Conservation (phyloP, 768 basidiomycete species). For the Rhodotorula sphaerocarpa region DNA sequence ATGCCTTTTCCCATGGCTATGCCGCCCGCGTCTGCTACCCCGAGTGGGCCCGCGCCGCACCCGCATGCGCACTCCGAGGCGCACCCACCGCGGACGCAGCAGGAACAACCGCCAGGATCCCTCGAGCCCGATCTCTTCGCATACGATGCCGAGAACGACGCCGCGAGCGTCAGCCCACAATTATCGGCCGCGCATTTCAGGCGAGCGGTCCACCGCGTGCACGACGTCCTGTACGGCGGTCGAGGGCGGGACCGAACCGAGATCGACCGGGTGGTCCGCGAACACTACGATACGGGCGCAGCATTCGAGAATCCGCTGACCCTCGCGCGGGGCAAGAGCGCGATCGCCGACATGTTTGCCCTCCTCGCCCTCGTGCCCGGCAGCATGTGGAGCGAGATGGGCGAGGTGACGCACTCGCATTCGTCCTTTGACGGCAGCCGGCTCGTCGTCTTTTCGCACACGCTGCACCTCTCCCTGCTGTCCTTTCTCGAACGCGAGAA, state of each 20-base stretch:
- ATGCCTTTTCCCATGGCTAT: not conserved
- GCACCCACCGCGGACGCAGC: no score
- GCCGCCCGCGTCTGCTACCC: not conserved
- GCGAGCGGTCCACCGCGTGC: constrained; percentile 12
- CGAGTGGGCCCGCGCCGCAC: not conserved
- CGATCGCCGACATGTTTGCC: constrained; percentile 27
- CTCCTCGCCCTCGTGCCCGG: constrained; percentile 26
- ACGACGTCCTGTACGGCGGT: constrained; percentile 22
- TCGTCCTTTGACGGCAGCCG: constrained; percentile 54
- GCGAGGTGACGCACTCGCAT: constrained; percentile 14
- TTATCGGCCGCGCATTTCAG: constrained; percentile 1
- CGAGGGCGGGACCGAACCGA: constrained; percentile 10
- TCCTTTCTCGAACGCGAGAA: constrained; percentile 46
- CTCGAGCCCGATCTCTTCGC: no score
- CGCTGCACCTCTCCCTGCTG: constrained; percentile 64
- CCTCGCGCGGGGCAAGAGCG: constrained; percentile 15
- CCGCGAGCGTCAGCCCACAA: not conserved
- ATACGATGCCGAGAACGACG: not conserved
- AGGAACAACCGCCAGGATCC: no score
- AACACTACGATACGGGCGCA: constrained; percentile 14
- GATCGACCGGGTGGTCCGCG: constrained; percentile 5
- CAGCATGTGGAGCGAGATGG: constrained; percentile 29
- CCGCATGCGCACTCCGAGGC: not conserved
- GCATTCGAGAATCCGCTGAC: constrained; percentile 33
- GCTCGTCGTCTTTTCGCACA: constrained; percentile 69